Evolutionary conservation across 1,284 basidiomycete species (phyloP).

Genomic region (Ganoderma resinaceum): DNA sequence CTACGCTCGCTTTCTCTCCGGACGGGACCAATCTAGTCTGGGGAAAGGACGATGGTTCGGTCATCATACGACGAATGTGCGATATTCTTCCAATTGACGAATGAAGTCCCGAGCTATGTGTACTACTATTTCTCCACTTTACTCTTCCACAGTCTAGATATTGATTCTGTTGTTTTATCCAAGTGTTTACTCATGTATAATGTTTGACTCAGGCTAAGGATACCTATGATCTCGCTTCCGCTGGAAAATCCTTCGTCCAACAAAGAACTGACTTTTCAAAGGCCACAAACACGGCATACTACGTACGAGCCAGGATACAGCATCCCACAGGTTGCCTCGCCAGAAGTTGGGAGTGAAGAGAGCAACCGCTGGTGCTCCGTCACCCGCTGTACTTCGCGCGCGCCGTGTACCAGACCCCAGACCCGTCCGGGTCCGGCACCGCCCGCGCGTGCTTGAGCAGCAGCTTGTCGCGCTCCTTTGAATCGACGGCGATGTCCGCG

Average conservation of each 20-base stretch:
- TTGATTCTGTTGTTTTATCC: no score
- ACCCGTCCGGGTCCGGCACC: conserved; percentile 68
- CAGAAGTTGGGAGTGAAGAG: no score
- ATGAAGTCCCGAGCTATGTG: background rate
- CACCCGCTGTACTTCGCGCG: conserved; percentile 47
- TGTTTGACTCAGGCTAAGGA: no score
- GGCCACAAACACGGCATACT: no score
- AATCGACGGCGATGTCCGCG: conserved; percentile 77
- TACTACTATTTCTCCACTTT: no score
- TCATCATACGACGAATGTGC: background rate
- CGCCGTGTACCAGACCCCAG: conserved; percentile 69
- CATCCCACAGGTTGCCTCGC: no score
- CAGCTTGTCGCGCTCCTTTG: conserved; percentile 88
- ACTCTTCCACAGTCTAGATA: no score
- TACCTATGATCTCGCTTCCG: no score
- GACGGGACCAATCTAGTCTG: conserved; percentile 15
- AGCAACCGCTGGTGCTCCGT: background rate
- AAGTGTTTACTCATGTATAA: no score
- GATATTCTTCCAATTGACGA: background rate
- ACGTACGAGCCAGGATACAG: no score
- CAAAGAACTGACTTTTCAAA: no score
- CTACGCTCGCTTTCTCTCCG: conserved; percentile 26
- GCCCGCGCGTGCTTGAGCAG: conserved; percentile 86
- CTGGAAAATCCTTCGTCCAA: no score
- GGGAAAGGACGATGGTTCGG: background rate